Evolutionary conservation across 2,329 filamentous ascomycete genomes (phyloP).

Genomic region (Penicillium aurantiogriseum): DNA sequence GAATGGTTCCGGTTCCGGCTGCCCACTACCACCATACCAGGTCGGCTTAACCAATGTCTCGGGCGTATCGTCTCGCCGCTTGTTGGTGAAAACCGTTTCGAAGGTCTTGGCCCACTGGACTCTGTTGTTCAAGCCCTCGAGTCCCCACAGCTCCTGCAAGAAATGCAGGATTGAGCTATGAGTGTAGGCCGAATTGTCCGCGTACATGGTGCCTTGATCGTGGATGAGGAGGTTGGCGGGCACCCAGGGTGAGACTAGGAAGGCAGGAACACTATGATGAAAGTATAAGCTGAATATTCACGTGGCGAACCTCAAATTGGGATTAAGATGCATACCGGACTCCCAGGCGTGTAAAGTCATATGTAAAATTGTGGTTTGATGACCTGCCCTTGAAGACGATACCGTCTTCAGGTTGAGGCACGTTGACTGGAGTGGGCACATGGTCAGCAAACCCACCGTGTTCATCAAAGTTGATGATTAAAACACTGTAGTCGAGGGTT

Average conservation of each 20-base stretch:
- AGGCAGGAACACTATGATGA: conserved; percentile 33
- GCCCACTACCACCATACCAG: conserved; percentile 29
- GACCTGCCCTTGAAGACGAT: conserved; percentile 33
- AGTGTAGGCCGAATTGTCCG: too few species aligned
- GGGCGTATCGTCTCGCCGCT: conserved; percentile 26
- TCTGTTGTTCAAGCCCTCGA: conserved; percentile 43
- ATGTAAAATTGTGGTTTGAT: conserved; percentile 35
- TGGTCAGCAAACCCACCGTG: conserved; percentile 45
- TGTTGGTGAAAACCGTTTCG: conserved; percentile 34
- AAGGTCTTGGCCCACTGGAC: conserved; percentile 46
- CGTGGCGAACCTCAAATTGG: neutral
- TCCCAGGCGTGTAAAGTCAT: conserved; percentile 42
- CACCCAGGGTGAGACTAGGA: conserved; percentile 26
- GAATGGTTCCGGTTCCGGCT: conserved; percentile 35
- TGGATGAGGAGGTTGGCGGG: too few species aligned
- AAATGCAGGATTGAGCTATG: conserved; percentile 24
- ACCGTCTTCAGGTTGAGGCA: conserved; percentile 36
- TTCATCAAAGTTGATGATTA: conserved; percentile 45
- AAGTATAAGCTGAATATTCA: neutral
- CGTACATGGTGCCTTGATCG: too few species aligned
- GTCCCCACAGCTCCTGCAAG: conserved; percentile 41
- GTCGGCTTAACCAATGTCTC: conserved; percentile 16
- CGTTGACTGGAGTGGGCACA: conserved; percentile 38
- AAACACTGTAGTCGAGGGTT: conserved; percentile 22
- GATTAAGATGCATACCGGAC: conserved; percentile 27